Evolutionary conservation across 768 basidiomycete genomes (phyloP), one percentile per base, ranked within the genome.

Genomic region (Tricholoma sp.): DNA sequence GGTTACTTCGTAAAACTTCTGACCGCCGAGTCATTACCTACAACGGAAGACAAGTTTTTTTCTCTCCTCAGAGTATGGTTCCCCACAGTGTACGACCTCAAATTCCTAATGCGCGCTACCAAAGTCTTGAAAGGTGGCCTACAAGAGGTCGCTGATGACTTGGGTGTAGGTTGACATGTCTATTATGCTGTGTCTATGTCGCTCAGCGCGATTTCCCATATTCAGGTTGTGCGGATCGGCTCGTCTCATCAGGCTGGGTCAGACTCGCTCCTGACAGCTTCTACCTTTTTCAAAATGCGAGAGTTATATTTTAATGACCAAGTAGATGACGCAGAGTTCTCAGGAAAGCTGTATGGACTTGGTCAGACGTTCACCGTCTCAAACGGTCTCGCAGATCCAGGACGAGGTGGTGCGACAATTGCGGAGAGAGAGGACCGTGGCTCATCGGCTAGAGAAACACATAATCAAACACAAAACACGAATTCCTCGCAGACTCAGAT

Each of bases 1-100:
- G 97, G 97, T 34, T 99, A 98, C 70, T 90, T 99, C 64, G 85
- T 99, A 72, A 97, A 96, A 71, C 82, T 98, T 41, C 80, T 99
- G 52, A 90, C 91, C 21, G 88, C 83, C 59, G 78, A 87, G 65
- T 90, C 94, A 46, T 74, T 98, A 58, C 97, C 97, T 8, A 85
- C 86, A 18, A 85, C 85, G 22, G 97, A 99, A 74, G 88, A 90
- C 60, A 80, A 82, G 5, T 98, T 98, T 76, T 97, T 98, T 69
- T 84, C 90, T 47, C 82, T 88, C 47, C 79, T 98, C 29, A 81
- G 76, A 58, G 86, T 83, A 61, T 98, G 97, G 96, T 98, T 99
- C 72, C 96, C 96, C 0, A 86, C 85, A 45, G 87, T 97, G 46
- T 98, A 97, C 71, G 97, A 99, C 72, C 94, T 98, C 79, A 99